A percentile compares a stretch with the other conserved stretches of the same genome.
phyloP scores from a whole-genome alignment of 164 flowering plant genomes.

The Nymphaea colorata region DNA sequence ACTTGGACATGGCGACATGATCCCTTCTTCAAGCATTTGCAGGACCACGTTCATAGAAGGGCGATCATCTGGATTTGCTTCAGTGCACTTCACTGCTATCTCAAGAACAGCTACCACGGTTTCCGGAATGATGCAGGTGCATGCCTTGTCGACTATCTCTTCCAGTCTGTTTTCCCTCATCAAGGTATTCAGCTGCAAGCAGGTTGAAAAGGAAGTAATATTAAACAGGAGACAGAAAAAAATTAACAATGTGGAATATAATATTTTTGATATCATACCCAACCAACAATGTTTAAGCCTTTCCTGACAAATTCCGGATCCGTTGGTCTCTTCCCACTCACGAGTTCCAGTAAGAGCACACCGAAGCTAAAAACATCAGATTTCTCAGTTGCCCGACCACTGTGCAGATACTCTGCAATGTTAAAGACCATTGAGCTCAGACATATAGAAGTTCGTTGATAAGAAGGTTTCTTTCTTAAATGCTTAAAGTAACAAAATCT shows the following conservation, averaged over 20 bases:
- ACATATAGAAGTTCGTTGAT: no score
- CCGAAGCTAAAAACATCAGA: conserved; percentile 97
- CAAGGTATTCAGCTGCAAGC: conserved; percentile 67
- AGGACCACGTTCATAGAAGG: conserved; percentile 72
- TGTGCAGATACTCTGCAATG: conserved; percentile 69
- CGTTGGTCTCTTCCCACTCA: conserved; percentile 95
- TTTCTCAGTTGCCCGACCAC: conserved; percentile 89
- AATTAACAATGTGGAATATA: neutral
- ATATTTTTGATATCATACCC: conserved; percentile 34
- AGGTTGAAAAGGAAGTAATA: neutral
- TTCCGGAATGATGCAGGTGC: conserved; percentile 52
- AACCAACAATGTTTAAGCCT: conserved; percentile 88
- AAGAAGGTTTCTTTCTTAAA: neutral
- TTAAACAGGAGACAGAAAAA: neutral
- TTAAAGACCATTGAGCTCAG: no score
- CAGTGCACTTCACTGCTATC: conserved; percentile 67
- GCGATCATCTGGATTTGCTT: conserved; percentile 68
- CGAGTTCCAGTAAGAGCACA: conserved; percentile 82
- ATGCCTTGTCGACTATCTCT: conserved; percentile 62
- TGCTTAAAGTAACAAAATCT: neutral
- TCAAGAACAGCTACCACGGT: conserved; percentile 75
- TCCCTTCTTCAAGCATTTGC: conserved; percentile 83
- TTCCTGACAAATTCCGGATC: conserved; percentile 72
- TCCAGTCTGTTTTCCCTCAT: conserved; percentile 53
- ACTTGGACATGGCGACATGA: conserved; percentile 82